Conservation (phyloP, 306 rosid species). For the Trifolium subterraneum region DNA sequence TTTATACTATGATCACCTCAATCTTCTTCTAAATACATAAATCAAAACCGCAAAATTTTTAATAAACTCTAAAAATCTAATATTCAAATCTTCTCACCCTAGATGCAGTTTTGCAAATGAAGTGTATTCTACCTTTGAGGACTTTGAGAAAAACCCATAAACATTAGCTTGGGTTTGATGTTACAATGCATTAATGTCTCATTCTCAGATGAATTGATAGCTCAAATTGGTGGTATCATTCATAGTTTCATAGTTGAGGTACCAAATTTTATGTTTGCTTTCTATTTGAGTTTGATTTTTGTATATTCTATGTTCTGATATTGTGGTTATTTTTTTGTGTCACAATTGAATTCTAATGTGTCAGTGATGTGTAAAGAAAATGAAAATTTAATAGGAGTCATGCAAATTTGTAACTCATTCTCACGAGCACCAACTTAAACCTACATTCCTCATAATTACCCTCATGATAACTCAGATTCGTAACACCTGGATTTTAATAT, state of each 20-base stretch:
- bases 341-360: constrained; percentile 65
- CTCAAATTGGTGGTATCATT: constrained; percentile 58
- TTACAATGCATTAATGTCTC: constrained; percentile 67
- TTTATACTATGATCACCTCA: too few species aligned
- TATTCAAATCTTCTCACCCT: too few species aligned
- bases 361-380: too few species aligned
- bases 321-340: constrained; percentile 24
- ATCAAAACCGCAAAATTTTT: too few species aligned
- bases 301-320: neutral
- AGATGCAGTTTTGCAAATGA: constrained; percentile 77
- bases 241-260: constrained; percentile 62
- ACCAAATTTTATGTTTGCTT: neutral
- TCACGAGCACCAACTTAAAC: too few species aligned
- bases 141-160: constrained; percentile 54
- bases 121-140: constrained; percentile 65
- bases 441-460: too few species aligned
- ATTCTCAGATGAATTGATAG: constrained; percentile 49
- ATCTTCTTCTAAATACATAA: too few species aligned
- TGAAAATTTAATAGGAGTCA: too few species aligned
- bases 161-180: constrained; percentile 60
- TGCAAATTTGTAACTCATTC: too few species aligned
- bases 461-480: too few species aligned
- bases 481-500: too few species aligned
- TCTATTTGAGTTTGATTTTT: constrained; percentile 37
- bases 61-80: too few species aligned